Evolutionary conservation across 164 flowering plant genomes (phyloP), one percentile per base, ranked within the genome.

Genomic region (Aristolochia fimbriata): DNA sequence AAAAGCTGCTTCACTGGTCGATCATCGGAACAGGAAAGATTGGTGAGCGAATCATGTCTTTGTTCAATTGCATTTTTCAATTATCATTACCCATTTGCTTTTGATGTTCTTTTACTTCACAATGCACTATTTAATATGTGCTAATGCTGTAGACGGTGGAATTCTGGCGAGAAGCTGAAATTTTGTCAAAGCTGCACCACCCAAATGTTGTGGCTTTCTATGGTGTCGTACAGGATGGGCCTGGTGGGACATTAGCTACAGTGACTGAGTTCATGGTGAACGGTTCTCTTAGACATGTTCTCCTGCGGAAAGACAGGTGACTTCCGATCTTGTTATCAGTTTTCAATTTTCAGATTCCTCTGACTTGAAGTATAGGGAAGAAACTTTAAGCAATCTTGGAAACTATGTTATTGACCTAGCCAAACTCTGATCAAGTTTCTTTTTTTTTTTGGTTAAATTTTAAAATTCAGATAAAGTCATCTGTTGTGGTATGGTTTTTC

Each of bases 161-260:
- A 63, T 91, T 91, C 68, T 91, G 96, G 98, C 76, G 85, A 24
- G 98, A 91, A 84, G 96, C 98, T 68, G 92, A 83, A 57, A 91
- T 91, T 67, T 87, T 91, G 16, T 88, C 98, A 48, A 85, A 83
- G 78, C 95, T 91, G 79, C 98, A 87, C 76, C 98, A 91, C 79
- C 98, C 98, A 57, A 91, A 91, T 71, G 91, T 91, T 59, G 91
- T 91, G 65, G 96, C 97, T 22, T 91, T 91, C 74, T 91, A 91
- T 72, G 97, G 97, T 62, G 94, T 91, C 14, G 98, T 93, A 65
- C 88, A 90, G 73, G 96, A 93, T 81, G 96, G 97, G 65, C 97
- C 91, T 45, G 97, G 97, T 33, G 92, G 82, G 21, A 93, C 98
- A 55, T 45, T 93, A 54, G 98, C 98, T 55, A 93, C 98, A 47